A percentile compares a stretch with the other conserved stretches of the same genome.
Evolutionary conservation across 169 alveolate genomes (phyloP).

Genomic region (Plasmodium malariae): DNA sequence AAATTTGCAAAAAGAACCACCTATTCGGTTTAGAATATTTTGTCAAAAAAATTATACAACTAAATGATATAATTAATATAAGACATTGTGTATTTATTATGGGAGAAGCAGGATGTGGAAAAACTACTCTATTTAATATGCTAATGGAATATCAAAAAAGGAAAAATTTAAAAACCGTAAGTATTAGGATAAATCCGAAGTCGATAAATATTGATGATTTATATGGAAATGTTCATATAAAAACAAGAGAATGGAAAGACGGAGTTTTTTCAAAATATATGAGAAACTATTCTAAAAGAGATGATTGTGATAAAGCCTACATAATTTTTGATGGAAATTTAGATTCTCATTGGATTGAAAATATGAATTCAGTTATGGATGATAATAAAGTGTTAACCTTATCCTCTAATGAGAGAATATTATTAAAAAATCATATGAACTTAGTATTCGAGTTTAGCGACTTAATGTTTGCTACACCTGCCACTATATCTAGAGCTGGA

Average conservation of each 20-base stretch:
- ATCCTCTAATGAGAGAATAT: constrained; percentile 96
- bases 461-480: constrained; percentile 97
- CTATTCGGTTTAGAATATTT: constrained; percentile 84
- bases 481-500: constrained; percentile 98
- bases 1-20: constrained; percentile 55
- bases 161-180: constrained; percentile 92
- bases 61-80: constrained; percentile 93
- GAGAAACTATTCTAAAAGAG: constrained; percentile 90
- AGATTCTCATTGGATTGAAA: constrained; percentile 98
- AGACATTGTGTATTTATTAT: constrained; percentile 97
- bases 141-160: constrained; percentile 94
- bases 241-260: constrained; percentile 96
- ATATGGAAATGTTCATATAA: constrained; percentile 93
- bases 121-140: constrained; percentile 93
- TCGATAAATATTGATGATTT: constrained; percentile 93
- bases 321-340: constrained; percentile 96
- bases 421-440: constrained; percentile 96
- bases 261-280: constrained; percentile 93
- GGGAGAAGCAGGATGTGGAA: constrained; percentile 97
- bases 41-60: constrained; percentile 93
- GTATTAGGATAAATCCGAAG: constrained; percentile 94
- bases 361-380: constrained; percentile 97
- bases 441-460: constrained; percentile 97
- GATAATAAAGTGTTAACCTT: constrained; percentile 96
- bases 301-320: constrained; percentile 94